phyloP scores from a whole-genome alignment of 2,329 filamentous ascomycete species.

The Paramyrothecium sp. region DNA sequence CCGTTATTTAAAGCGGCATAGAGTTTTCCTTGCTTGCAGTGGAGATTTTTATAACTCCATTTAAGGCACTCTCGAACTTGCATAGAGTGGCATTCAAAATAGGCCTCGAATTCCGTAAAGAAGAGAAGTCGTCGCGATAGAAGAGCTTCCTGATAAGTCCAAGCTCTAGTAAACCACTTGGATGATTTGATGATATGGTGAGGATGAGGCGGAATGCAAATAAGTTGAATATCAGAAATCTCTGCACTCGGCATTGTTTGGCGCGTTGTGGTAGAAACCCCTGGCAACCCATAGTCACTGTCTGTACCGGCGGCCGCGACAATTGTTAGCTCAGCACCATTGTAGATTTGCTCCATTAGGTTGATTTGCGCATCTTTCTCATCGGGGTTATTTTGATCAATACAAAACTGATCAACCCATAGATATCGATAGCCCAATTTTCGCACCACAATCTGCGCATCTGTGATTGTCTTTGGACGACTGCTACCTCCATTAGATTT shows the following conservation, averaged over 20 bases:
- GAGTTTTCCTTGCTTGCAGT: not conserved
- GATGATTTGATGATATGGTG: constrained; percentile 1
- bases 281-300: not conserved
- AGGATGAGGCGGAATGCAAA: not conserved
- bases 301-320: not conserved
- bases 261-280: not conserved
- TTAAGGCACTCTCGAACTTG: not conserved
- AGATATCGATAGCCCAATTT: not conserved
- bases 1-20: not conserved
- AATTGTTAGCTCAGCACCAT: not conserved
- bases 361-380: not conserved
- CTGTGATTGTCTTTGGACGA: not conserved
- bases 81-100: not conserved
- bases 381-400: not conserved
- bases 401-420: not conserved
- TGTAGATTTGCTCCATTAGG: not conserved
- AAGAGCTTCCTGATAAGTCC: constrained; percentile 13
- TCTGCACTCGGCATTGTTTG: too few species aligned
- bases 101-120: constrained; percentile 15
- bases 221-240: not conserved
- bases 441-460: not conserved
- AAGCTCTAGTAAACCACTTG: constrained; percentile 9
- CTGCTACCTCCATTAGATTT: not conserved
- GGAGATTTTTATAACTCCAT: not conserved
- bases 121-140: constrained; percentile 11